Conservation (phyloP, 108 stramenopile species). For the Pseudonitzschia pungens region DNA sequence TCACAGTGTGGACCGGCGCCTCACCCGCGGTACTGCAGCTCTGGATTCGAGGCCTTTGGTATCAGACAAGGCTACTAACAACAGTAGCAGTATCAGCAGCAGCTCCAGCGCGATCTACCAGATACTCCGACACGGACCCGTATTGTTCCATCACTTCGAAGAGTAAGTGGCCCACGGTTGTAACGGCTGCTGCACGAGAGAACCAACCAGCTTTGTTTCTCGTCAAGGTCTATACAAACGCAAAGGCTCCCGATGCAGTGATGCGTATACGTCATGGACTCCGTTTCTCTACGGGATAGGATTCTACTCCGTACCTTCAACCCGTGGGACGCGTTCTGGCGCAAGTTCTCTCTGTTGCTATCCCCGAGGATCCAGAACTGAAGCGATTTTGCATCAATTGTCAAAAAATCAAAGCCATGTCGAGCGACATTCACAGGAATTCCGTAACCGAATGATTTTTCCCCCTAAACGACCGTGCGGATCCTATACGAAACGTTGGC, state of each 20-base stretch:
- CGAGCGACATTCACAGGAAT: too few relatives aligned
- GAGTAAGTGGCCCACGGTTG: neutral
- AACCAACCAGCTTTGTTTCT: neutral
- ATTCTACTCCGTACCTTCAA: too few relatives aligned
- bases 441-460: too few relatives aligned
- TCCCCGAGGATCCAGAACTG: too few relatives aligned
- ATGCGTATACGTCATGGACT: too few relatives aligned
- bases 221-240: neutral
- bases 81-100: neutral
- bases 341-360: too few relatives aligned
- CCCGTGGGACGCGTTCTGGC: too few relatives aligned
- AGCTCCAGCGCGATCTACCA: conserved; percentile 1
- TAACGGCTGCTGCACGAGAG: neutral
- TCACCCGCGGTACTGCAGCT: neutral
- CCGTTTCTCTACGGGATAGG: too few relatives aligned
- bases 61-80: neutral
- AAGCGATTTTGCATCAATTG: too few relatives aligned
- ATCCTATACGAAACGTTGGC: too few relatives aligned
- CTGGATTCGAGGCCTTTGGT: neutral
- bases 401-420: too few relatives aligned
- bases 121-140: neutral
- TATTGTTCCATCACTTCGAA: conserved; percentile 5
- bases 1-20: conserved; percentile 4
- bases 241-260: neutral
- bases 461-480: too few relatives aligned